Conservation (phyloP, 495 filamentous ascomycete genomes). For the Lasiosphaeria hispida region DNA sequence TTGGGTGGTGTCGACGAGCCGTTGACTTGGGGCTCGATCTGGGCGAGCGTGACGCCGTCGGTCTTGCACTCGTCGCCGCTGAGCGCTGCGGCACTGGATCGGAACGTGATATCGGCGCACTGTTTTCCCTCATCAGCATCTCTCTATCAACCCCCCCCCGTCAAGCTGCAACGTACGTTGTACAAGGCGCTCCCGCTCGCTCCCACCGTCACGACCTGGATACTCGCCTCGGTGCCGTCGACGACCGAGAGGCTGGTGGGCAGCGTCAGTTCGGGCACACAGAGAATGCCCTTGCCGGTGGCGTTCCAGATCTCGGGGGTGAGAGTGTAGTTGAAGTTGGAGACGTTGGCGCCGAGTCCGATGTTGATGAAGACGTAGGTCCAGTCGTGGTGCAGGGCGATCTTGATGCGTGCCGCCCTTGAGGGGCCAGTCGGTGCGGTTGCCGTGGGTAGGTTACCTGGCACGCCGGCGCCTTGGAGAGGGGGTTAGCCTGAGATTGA, state of each 20-base stretch:
- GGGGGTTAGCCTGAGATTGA: conserved; percentile 10
- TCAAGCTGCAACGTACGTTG: conserved; percentile 48
- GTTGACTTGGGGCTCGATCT: conserved; percentile 16
- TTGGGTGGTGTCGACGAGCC: neutral
- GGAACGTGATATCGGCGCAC: conserved; percentile 65
- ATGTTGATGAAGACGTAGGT: conserved; percentile 62
- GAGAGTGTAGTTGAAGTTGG: conserved; percentile 60
- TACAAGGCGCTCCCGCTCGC: conserved; percentile 52
- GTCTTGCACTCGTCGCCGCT: conserved; percentile 48
- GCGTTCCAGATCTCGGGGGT: conserved; percentile 52
- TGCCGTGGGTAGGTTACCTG: conserved; percentile 41
- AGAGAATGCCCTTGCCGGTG: conserved; percentile 61
- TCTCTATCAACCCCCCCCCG: neutral
- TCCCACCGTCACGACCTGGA: conserved; percentile 59
- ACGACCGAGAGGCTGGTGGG: conserved; percentile 38
- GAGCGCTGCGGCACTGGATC: conserved; percentile 39
- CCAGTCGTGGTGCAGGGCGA: conserved; percentile 53
- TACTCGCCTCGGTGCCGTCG: conserved; percentile 51
- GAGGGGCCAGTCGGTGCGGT: conserved; percentile 62
- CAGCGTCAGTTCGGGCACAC: conserved; percentile 48
- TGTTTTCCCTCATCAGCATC: conserved; percentile 20
- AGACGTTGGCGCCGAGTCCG: conserved; percentile 53
- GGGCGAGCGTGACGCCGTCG: conserved; percentile 28
- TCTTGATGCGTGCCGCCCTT: conserved; percentile 52
- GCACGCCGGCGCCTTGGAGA: conserved; percentile 54